Conservation (phyloP, 768 basidiomycete genomes). For the Russula abietina region DNA sequence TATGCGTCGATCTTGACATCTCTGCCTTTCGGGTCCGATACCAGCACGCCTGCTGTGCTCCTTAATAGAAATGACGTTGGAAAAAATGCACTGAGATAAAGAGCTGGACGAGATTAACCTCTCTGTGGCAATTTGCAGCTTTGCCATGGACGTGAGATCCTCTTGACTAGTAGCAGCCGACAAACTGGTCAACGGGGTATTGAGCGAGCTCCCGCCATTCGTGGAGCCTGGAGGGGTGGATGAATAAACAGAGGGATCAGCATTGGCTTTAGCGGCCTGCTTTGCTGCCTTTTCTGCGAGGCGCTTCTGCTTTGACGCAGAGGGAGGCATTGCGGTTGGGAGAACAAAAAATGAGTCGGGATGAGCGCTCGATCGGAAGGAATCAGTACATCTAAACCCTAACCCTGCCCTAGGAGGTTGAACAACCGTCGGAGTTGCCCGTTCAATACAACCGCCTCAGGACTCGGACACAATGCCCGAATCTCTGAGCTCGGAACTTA, state of each 20-base stretch:
- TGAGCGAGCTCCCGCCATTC: conserved; percentile 48
- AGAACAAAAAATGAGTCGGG: neutral
- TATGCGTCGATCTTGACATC: conserved; percentile 97
- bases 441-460: neutral
- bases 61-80: conserved; percentile 35
- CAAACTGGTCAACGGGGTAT: conserved; percentile 78
- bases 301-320: conserved; percentile 85
- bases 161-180: conserved; percentile 78
- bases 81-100: conserved; percentile 15
- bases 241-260: conserved; percentile 46
- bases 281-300: conserved; percentile 92
- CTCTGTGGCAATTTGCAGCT: conserved; percentile 84
- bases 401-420: conserved; percentile 13
- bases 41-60: conserved; percentile 87
- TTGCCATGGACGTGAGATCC: conserved; percentile 80
- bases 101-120: conserved; percentile 43
- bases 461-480: neutral
- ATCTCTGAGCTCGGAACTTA: conserved; percentile 13
- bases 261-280: conserved; percentile 52
- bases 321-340: conserved; percentile 52
- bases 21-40: conserved; percentile 86
- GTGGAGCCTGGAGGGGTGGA: conserved; percentile 59
- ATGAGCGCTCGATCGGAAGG: conserved; percentile 10
- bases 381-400: conserved; percentile 16
- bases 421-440: neutral